phyloP scores from a whole-genome alignment of 164 flowering plant genomes.

The Aristolochia contorta region DNA sequence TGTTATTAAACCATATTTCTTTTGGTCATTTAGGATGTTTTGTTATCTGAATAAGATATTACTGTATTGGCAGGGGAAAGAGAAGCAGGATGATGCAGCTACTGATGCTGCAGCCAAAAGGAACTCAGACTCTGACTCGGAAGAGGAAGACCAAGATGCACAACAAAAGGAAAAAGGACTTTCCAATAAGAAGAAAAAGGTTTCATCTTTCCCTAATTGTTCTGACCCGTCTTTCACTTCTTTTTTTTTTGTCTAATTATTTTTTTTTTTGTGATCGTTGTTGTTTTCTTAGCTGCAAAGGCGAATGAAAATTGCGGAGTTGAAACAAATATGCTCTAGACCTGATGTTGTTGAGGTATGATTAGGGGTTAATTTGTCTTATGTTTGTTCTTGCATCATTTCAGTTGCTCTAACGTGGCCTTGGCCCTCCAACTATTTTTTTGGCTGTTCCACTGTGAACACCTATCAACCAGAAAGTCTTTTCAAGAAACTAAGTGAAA shows the following conservation, averaged over 20 bases:
- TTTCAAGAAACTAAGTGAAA: no score
- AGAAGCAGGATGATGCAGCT: slow-evolving; percentile 60
- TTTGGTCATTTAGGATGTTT: background rate
- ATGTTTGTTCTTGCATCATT: no score
- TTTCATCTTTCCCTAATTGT: slow-evolving; percentile 4
- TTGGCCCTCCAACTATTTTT: no score
- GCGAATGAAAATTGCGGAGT: slow-evolving; percentile 92
- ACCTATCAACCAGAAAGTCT: no score
- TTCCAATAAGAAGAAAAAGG: slow-evolving; percentile 96
- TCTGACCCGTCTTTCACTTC: background rate
- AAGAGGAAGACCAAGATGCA: slow-evolving; percentile 73
- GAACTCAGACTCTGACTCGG: slow-evolving; percentile 56
- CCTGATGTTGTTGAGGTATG: slow-evolving; percentile 99
- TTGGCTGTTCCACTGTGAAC: no score
- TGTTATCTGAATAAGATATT: no score
- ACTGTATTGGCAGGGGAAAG: slow-evolving; percentile 36
- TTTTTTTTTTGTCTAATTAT: slow-evolving; percentile 2
- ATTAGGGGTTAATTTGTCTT: no score
- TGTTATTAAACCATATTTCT: background rate
- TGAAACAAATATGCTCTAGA: slow-evolving; percentile 78
- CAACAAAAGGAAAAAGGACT: slow-evolving; percentile 74
- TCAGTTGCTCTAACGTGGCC: no score
- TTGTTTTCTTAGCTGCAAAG: slow-evolving; percentile 58
- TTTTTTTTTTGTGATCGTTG: background rate
- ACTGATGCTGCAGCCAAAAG: slow-evolving; percentile 36